Conservation (phyloP, 371 early-diverging fungal species). For the Apophysomyces sp. region DNA sequence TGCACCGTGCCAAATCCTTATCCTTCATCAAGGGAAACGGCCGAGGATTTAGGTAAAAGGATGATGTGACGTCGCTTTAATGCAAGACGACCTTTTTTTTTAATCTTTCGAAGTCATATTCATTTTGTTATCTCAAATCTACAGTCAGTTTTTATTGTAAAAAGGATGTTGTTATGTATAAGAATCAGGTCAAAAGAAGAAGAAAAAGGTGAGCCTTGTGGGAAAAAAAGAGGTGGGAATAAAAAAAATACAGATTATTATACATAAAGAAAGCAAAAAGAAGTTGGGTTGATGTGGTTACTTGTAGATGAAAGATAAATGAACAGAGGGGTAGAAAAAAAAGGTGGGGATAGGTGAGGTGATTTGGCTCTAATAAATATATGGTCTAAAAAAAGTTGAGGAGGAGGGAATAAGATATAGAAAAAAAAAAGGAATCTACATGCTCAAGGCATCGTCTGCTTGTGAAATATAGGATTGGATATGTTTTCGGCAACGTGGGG, state of each 20-base stretch:
- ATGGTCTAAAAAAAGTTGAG: neutral
- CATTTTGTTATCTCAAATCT: neutral
- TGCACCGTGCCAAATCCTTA: neutral
- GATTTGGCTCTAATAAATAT: neutral
- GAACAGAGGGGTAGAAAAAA: neutral
- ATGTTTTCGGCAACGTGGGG: slow-evolving; percentile 14
- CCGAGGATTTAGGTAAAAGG: neutral
- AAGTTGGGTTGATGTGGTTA: neutral
- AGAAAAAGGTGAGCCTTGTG: neutral
- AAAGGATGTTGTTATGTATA: neutral
- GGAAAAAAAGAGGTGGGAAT: too few relatives aligned
- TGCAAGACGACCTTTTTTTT: too few relatives aligned
- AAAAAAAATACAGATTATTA: neutral
- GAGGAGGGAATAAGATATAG: neutral
- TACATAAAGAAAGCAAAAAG: neutral
- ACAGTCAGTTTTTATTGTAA: neutral
- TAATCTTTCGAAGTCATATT: too few relatives aligned
- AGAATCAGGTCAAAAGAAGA: neutral
- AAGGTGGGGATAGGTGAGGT: neutral
- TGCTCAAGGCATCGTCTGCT: slow-evolving; percentile 27
- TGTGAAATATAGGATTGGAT: slow-evolving; percentile 22
- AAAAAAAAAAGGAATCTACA: slow-evolving; percentile 17
- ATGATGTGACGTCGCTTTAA: too few relatives aligned
- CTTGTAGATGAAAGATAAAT: neutral
- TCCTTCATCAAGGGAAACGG: neutral